These are phyloP conservation scores for Boletus rex-veris DNA, from an alignment of 768 basidiomycete species.

Conservation along the genomic window DNA sequence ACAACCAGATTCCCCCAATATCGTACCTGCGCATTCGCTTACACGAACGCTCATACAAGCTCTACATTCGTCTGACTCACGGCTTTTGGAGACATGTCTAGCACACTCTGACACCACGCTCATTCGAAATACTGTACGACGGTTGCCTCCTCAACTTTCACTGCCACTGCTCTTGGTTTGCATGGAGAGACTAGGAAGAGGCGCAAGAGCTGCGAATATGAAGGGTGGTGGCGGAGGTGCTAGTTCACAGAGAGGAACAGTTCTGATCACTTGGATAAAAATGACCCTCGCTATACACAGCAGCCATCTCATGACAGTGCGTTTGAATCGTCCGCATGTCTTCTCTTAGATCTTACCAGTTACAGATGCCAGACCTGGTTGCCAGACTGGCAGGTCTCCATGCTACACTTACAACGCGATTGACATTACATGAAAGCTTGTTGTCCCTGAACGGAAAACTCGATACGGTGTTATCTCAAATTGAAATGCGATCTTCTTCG, in stretches of 20 bases:
- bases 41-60: constrained; percentile 95
- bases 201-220: constrained; percentile 64
- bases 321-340: constrained; percentile 30
- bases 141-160: constrained; percentile 83
- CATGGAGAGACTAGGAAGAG: constrained; percentile 82
- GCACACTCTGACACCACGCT: constrained; percentile 76
- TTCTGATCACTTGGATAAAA: constrained; percentile 73
- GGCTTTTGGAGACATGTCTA: constrained; percentile 82
- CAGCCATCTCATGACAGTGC: constrained; percentile 89
- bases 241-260: constrained; percentile 71
- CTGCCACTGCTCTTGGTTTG: constrained; percentile 84
- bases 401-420: constrained; percentile 70
- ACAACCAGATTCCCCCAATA: constrained; percentile 31
- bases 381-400: constrained; percentile 83
- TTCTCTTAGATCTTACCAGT: constrained; percentile 7
- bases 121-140: constrained; percentile 82
- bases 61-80: constrained; percentile 88
- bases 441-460: constrained; percentile 84
- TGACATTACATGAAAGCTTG: constrained; percentile 80
- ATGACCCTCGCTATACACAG: constrained; percentile 83
- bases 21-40: constrained; percentile 77
- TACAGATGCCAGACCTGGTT: constrained; percentile 88
- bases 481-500: constrained; percentile 80
- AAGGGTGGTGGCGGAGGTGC: constrained; percentile 78
- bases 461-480: constrained; percentile 91